These are phyloP conservation scores for Zymoseptoria tritici DNA, from an alignment of 2,329 filamentous ascomycete species.

Conservation along the genomic window DNA sequence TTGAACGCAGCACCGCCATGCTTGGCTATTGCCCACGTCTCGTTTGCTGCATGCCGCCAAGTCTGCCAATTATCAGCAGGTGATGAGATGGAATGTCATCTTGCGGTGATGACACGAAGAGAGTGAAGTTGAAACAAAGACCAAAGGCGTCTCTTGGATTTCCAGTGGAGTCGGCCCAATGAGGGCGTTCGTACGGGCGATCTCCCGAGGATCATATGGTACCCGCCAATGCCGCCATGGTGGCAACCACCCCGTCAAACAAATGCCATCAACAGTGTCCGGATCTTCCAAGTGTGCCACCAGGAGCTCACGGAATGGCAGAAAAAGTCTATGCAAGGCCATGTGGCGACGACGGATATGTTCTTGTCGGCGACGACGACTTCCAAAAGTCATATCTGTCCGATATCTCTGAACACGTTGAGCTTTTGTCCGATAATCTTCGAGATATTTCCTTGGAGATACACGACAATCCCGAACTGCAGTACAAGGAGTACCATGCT, in stretches of 20 bases:
- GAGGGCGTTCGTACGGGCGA: neutral
- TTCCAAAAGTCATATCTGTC: conserved; percentile 7
- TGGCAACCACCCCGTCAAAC: neutral
- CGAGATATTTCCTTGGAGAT: conserved; percentile 45
- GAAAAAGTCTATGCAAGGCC: neutral
- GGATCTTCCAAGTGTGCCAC: too few relatives aligned
- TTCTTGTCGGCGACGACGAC: conserved; percentile 4
- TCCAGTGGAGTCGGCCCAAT: neutral
- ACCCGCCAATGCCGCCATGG: neutral
- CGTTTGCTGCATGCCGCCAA: neutral
- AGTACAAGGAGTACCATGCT: conserved; percentile 43
- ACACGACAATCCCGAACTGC: conserved; percentile 43
- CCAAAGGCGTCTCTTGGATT: neutral
- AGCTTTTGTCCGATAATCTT: conserved; percentile 34
- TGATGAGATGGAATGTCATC: neutral
- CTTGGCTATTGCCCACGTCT: neutral
- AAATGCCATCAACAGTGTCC: neutral
- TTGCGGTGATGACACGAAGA: neutral
- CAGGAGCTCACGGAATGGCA: neutral
- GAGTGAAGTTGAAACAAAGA: neutral
- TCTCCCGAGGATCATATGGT: neutral
- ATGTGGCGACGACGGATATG: conserved; percentile 4
- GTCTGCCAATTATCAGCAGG: neutral
- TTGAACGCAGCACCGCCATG: neutral
- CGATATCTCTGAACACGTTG: conserved; percentile 34